Conservation (phyloP, 768 basidiomycete genomes). For the Epithele typhae region DNA sequence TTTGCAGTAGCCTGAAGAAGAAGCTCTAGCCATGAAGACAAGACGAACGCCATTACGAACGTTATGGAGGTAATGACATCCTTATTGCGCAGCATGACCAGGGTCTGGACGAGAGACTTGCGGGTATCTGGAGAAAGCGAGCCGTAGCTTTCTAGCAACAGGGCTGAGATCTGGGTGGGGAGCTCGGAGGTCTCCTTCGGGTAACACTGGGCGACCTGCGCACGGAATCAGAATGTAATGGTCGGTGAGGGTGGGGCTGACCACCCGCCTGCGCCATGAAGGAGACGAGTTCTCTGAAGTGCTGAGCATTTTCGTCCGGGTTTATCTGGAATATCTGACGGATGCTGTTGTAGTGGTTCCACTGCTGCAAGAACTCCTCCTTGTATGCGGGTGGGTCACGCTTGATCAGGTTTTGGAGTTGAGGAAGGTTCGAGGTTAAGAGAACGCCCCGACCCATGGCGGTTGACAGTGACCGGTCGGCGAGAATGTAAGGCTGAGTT, state of each 20-base stretch:
- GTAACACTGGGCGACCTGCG: slow-evolving; percentile 86
- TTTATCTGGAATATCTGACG: slow-evolving; percentile 79
- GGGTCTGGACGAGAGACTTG: slow-evolving; percentile 80
- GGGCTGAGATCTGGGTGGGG: slow-evolving; percentile 69
- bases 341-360: slow-evolving; percentile 89
- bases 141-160: slow-evolving; percentile 78
- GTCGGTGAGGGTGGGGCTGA: too few species aligned
- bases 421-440: slow-evolving; percentile 86
- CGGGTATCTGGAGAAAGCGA: slow-evolving; percentile 76
- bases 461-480: too few species aligned
- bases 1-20: slow-evolving; percentile 70
- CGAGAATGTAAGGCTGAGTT: too few species aligned
- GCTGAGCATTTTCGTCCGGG: slow-evolving; percentile 80
- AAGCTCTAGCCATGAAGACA: too few species aligned
- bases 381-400: slow-evolving; percentile 85
- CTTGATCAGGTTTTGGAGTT: slow-evolving; percentile 96
- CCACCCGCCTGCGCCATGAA: slow-evolving; percentile 80
- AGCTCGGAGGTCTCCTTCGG: slow-evolving; percentile 87
- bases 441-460: slow-evolving; percentile 65
- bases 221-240: background rate
- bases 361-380: slow-evolving; percentile 96
- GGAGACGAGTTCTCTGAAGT: slow-evolving; percentile 82
- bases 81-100: slow-evolving; percentile 92
- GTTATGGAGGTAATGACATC: slow-evolving; percentile 89
- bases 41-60: slow-evolving; percentile 45